Evolutionary conservation across 192 early-diverging fungal species (phyloP).

Genomic region (Paraglomus brasilianum): DNA sequence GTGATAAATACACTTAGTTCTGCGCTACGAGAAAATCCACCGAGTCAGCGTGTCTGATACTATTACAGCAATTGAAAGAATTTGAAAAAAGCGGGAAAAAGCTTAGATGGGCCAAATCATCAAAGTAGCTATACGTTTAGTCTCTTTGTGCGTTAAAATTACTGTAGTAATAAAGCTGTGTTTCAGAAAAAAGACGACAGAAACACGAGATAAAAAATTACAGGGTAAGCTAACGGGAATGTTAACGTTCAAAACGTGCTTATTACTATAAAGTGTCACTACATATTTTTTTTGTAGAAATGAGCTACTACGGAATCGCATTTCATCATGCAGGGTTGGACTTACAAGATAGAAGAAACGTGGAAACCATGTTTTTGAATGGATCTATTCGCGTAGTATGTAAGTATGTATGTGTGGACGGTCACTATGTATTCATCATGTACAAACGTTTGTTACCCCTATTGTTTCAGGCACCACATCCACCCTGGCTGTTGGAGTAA

Average conservation of each 20-base stretch:
- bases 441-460: background rate
- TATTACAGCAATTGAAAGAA: constrained; percentile 35
- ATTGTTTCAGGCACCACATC: constrained; percentile 58
- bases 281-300: background rate
- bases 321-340: constrained; percentile 65
- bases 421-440: background rate
- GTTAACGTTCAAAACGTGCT: background rate
- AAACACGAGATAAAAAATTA: constrained; percentile 1
- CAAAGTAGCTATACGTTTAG: constrained; percentile 5
- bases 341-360: constrained; percentile 40
- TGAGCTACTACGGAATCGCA: constrained; percentile 50
- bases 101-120: background rate
- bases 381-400: constrained; percentile 58
- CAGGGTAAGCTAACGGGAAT: background rate
- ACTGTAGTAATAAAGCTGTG: too few species aligned
- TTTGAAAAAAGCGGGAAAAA: background rate
- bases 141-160: too few species aligned
- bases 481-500: constrained; percentile 69
- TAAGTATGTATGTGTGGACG: constrained; percentile 33
- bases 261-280: background rate
- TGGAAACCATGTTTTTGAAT: constrained; percentile 56
- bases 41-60: constrained; percentile 36
- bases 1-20: constrained; percentile 32
- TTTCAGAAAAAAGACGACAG: too few species aligned
- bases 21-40: constrained; percentile 42